Percentiles rank a stretch among this genome's conserved stretches.
phyloP scores from a whole-genome alignment of 2,329 filamentous ascomycete genomes.

The Clarireedia homoeocarpa region DNA sequence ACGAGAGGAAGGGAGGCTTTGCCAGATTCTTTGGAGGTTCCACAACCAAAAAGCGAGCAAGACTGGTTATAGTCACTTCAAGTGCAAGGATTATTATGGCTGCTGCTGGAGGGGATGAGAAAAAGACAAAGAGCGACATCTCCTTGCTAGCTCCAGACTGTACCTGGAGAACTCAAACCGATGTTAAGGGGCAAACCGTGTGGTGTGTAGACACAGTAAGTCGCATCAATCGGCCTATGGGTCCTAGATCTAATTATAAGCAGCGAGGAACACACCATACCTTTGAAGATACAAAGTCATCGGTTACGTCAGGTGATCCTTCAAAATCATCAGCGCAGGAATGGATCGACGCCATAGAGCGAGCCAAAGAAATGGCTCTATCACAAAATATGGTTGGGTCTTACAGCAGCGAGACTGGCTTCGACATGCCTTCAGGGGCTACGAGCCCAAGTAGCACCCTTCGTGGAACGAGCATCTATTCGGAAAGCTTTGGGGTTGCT shows the following conservation, averaged over 20 bases:
- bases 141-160: conserved; percentile 71
- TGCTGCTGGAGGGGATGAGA: conserved; percentile 87
- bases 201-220: conserved; percentile 94
- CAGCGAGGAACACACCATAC: conserved; percentile 79
- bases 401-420: conserved; percentile 59
- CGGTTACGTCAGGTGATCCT: conserved; percentile 49
- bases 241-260: conserved; percentile 13
- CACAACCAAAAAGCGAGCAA: conserved; percentile 84
- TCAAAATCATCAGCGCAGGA: conserved; percentile 70
- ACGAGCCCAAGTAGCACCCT: conserved; percentile 70
- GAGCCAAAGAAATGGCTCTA: conserved; percentile 75
- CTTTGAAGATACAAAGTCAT: conserved; percentile 86
- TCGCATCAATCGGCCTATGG: not conserved
- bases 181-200: conserved; percentile 77
- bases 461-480: conserved; percentile 47
- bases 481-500: conserved; percentile 42
- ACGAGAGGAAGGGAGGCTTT: conserved; percentile 92
- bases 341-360: conserved; percentile 85
- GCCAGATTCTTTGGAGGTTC: conserved; percentile 89
- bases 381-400: conserved; percentile 61
- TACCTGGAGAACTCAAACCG: conserved; percentile 70
- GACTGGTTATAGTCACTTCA: conserved; percentile 91
- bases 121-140: conserved; percentile 88
- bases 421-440: conserved; percentile 62
- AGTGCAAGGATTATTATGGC: conserved; percentile 84